phyloP scores from a whole-genome alignment of 768 basidiomycete genomes.

The Hygrocybe punicea region DNA sequence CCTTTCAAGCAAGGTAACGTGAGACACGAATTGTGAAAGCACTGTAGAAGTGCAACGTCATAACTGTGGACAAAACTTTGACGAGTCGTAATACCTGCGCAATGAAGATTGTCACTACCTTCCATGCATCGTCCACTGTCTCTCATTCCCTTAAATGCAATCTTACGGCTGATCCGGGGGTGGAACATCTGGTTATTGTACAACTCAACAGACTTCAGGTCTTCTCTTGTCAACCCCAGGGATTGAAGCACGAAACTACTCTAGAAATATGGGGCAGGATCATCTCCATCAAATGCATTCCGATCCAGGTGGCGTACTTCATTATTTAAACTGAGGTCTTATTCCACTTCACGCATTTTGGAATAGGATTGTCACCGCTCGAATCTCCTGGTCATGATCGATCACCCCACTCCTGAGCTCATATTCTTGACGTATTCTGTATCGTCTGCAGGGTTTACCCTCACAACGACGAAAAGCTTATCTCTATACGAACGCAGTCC shows the following conservation, averaged over 20 bases:
- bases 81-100: no score
- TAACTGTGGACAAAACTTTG: no score
- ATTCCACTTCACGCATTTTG: constrained; percentile 1
- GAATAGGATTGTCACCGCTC: constrained; percentile 38
- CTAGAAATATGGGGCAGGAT: constrained; percentile 71
- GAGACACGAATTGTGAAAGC: no score
- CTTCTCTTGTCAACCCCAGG: constrained; percentile 59
- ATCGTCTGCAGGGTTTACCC: constrained; percentile 35
- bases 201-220: constrained; percentile 67
- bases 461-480: constrained; percentile 40
- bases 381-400: constrained; percentile 64
- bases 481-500: constrained; percentile 54
- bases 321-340: background rate
- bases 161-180: constrained; percentile 45
- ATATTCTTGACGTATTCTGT: constrained; percentile 56
- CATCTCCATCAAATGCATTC: constrained; percentile 52
- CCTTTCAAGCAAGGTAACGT: no score
- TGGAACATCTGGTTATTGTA: constrained; percentile 66
- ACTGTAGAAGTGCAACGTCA: no score
- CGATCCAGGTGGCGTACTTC: constrained; percentile 45
- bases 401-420: constrained; percentile 74
- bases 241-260: constrained; percentile 56
- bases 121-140: constrained; percentile 74
- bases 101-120: constrained; percentile 68
- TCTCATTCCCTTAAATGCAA: constrained; percentile 64